phyloP scores from a whole-genome alignment of 2,329 filamentous ascomycete species.

The Monosporascus sp. region DNA sequence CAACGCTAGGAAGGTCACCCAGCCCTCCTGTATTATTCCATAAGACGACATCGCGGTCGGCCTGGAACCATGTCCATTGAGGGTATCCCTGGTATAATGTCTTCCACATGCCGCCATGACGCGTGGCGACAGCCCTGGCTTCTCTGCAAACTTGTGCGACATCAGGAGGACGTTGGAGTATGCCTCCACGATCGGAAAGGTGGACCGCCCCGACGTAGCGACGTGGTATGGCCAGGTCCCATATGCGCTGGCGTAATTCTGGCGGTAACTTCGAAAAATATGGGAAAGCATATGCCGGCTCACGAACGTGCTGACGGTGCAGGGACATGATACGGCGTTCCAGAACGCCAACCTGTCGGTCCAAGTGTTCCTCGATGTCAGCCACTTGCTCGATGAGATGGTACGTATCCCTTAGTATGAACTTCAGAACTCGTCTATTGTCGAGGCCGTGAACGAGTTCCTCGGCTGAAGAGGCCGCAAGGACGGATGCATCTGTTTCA shows the following conservation, averaged over 20 bases:
- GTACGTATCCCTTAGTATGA: no score
- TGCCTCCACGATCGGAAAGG: not conserved
- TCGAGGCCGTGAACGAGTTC: no score
- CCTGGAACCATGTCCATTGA: not conserved
- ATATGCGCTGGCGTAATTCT: not conserved
- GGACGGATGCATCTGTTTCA: no score
- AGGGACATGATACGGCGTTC: no score
- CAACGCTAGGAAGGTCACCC: not conserved
- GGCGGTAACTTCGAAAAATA: not conserved
- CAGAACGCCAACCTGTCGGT: not conserved
- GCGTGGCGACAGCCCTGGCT: not conserved
- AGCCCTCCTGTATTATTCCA: not conserved
- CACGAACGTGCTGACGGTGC: not conserved
- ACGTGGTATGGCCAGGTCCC: not conserved
- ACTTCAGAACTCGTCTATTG: no score
- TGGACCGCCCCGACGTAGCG: not conserved
- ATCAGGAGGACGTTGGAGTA: not conserved
- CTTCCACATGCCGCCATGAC: not conserved
- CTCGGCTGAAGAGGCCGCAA: no score
- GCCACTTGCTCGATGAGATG: not conserved
- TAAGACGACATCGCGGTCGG: not conserved
- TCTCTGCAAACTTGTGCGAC: not conserved
- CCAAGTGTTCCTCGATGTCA: not conserved
- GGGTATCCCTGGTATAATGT: not conserved
- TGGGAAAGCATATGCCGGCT: not conserved